These are phyloP conservation scores for Penicillium expansum DNA, from an alignment of 2,329 filamentous ascomycete species.

Conservation along the genomic window DNA sequence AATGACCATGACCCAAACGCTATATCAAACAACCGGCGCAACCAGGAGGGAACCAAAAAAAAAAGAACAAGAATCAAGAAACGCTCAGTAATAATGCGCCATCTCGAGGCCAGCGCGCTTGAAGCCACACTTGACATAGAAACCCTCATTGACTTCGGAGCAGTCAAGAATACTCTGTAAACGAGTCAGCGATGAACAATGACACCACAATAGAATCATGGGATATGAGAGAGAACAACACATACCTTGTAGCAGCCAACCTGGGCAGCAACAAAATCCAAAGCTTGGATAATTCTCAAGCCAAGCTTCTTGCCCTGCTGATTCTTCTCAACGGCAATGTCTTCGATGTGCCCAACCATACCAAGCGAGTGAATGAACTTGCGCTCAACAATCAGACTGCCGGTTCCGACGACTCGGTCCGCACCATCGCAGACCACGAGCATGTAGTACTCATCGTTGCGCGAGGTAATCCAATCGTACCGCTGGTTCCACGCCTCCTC, in stretches of 20 bases:
- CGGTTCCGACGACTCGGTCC: constrained; percentile 77
- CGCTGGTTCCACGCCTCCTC: constrained; percentile 72
- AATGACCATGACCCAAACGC: constrained; percentile 15
- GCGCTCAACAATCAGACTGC: constrained; percentile 84
- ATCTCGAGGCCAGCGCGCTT: constrained; percentile 89
- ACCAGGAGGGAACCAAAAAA: constrained; percentile 1
- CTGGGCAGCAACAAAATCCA: constrained; percentile 82
- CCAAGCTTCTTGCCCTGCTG: constrained; percentile 98
- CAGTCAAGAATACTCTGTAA: constrained; percentile 85
- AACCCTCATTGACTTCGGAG: constrained; percentile 92
- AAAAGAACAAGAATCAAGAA: constrained; percentile 1
- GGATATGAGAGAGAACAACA: constrained; percentile 9
- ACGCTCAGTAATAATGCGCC: constrained; percentile 77
- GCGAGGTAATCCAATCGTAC: constrained; percentile 75
- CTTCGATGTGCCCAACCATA: constrained; percentile 88
- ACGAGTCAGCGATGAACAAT: constrained; percentile 12
- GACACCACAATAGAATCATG: not conserved
- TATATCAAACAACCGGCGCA: constrained; percentile 5
- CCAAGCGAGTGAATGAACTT: constrained; percentile 59
- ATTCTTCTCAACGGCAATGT: constrained; percentile 91
- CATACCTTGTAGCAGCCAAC: constrained; percentile 86
- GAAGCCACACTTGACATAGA: constrained; percentile 98
- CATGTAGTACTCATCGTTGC: constrained; percentile 78
- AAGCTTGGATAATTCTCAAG: constrained; percentile 84
- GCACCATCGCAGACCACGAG: constrained; percentile 76